Evolutionary conservation across 169 alveolate species (phyloP), one percentile per base, ranked within the genome.

Genomic region (Cryptosporidium meleagridis): DNA sequence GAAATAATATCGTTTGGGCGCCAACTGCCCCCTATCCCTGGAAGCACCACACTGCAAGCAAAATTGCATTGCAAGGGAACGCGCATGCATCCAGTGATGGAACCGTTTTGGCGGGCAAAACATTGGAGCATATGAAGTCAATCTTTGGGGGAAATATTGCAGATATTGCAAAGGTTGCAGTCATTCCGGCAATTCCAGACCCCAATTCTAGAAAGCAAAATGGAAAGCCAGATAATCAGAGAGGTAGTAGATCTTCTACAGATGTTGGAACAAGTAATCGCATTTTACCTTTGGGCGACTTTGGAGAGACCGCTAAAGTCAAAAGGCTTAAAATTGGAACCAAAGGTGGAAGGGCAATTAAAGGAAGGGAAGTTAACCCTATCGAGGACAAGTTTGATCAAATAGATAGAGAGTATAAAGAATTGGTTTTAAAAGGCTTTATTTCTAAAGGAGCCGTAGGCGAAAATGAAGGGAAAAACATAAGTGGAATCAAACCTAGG

Each of bases 401-500:
- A 33, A 44, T 44, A 31, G 70, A 73, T 7, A 59, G 55, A 7
- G 86, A 73, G 31, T 73, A 51, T 53, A 73, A 73, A 26, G 70
- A 59, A 6, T 59, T 73, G 29, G 55, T 55, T 53, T 37, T 44
- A 1, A 59, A 14, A 0, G 1, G 23, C 31, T 58, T 58, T 1
- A 73, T 58, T 16, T 35, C 37, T 10, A 12, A 18, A 23, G 52
- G 59, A 48, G 18, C 69, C 8, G 72, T 33, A 8, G 45, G 23
- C 21, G 37, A 52, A 31, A n/a, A 44, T 37, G 75, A 80, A 14
- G 75, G 62, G 62, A 29, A 9, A 26, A 45, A 41, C 23, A 41
- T 33, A 51, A 80, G 45, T 33, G 89, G 89, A 9, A 44, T 62
- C n/a, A 80, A 80, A n/a, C 89, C 89, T 12, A 80, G 89, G 10